phyloP scores from a whole-genome alignment of 1,284 basidiomycete genomes.

The Apiotrichum mycotoxinovorans region DNA sequence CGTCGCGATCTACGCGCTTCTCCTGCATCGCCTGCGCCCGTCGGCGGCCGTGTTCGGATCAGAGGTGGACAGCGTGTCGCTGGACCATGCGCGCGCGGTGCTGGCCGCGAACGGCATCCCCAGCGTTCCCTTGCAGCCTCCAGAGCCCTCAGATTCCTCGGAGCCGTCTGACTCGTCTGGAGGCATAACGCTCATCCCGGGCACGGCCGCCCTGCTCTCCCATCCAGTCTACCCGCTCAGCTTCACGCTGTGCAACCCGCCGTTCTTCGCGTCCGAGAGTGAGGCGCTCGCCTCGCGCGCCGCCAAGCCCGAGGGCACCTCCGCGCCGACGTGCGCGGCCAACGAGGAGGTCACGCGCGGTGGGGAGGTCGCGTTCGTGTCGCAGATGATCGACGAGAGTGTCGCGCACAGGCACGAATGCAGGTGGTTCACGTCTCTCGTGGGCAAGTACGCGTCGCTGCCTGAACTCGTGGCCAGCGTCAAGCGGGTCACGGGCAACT shows the following conservation, averaged over 20 bases:
- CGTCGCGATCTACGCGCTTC: conserved; percentile 81
- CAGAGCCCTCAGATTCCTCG: too few species aligned
- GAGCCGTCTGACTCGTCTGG: too few species aligned
- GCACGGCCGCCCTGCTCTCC: neutral
- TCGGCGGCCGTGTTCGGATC: conserved; percentile 60
- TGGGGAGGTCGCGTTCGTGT: conserved; percentile 77
- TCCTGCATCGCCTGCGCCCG: conserved; percentile 61
- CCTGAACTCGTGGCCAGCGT: conserved; percentile 60
- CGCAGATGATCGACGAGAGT: conserved; percentile 73
- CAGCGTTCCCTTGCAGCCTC: neutral
- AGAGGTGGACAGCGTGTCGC: conserved; percentile 69
- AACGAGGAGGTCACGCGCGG: conserved; percentile 83
- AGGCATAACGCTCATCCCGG: conserved; percentile 2
- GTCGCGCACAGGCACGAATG: conserved; percentile 53
- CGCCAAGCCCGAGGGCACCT: conserved; percentile 62
- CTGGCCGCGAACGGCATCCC: conserved; percentile 58
- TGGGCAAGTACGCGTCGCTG: conserved; percentile 79
- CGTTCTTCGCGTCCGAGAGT: conserved; percentile 72
- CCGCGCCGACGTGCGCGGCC: conserved; percentile 73
- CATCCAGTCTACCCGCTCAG: conserved; percentile 1
- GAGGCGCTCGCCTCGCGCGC: conserved; percentile 64
- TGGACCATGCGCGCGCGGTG: conserved; percentile 57
- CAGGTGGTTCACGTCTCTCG: conserved; percentile 74
- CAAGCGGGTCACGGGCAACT: conserved; percentile 68
- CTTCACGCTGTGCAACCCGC: conserved; percentile 93